phyloP scores from a whole-genome alignment of 2,329 filamentous ascomycete genomes.

The Basipetospora sp. region DNA sequence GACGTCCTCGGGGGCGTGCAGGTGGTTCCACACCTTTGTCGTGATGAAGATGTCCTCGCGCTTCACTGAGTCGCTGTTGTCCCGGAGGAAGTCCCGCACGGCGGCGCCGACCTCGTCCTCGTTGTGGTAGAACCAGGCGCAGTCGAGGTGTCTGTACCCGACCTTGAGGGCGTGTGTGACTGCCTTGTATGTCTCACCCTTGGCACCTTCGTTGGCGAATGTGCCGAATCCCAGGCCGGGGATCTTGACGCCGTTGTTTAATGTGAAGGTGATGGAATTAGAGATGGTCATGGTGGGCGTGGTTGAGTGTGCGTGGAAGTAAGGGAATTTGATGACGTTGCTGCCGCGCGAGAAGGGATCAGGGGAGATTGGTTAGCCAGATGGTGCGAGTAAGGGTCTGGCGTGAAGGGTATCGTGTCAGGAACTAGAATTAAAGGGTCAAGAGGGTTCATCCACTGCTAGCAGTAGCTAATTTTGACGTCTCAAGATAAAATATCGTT shows the following conservation, averaged over 20 bases:
- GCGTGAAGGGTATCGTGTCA: no score
- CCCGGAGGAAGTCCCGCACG: conserved; percentile 20
- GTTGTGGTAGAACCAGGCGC: conserved; percentile 41
- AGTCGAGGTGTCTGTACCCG: conserved; percentile 48
- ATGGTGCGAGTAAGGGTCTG: no score
- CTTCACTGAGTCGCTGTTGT: conserved; percentile 11
- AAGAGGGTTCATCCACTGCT: no score
- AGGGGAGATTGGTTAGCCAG: no score
- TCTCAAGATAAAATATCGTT: background rate
- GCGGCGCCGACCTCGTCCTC: conserved; percentile 32
- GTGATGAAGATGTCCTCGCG: conserved; percentile 16
- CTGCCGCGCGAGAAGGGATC: no score
- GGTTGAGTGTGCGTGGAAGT: background rate
- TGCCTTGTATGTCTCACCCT: conserved; percentile 3
- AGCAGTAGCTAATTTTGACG: background rate
- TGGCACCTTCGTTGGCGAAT: conserved; percentile 20
- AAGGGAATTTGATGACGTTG: no score
- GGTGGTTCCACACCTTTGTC: conserved; percentile 46
- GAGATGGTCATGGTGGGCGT: conserved; percentile 5
- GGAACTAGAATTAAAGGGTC: no score
- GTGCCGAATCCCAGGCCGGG: conserved; percentile 51
- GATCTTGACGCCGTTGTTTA: conserved; percentile 41
- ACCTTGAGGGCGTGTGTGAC: conserved; percentile 26
- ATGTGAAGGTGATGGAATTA: conserved; percentile 24
- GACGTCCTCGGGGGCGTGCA: conserved; percentile 45